Conservation (phyloP, 1,284 basidiomycete species). For the Coriolopsis trogii region DNA sequence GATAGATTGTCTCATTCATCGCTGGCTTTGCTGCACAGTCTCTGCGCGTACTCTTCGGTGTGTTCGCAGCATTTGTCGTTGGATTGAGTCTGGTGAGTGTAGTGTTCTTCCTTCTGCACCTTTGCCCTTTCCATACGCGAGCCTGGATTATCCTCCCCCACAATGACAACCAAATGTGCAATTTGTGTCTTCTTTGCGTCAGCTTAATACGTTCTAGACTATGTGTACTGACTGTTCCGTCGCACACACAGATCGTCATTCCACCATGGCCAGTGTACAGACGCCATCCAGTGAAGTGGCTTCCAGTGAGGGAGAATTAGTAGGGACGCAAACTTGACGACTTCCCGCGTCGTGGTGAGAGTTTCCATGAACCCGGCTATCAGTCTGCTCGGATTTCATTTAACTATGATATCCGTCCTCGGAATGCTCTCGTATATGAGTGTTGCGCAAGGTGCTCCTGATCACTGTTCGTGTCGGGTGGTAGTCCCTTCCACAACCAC, state of each 20-base stretch:
- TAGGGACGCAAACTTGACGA: too few relatives aligned
- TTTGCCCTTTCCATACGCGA: neutral
- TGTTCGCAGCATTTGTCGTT: slow-evolving; percentile 50
- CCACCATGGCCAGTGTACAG: slow-evolving; percentile 75
- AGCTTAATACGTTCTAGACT: neutral
- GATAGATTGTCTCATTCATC: slow-evolving; percentile 64
- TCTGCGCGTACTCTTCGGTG: slow-evolving; percentile 57
- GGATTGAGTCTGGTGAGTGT: slow-evolving; percentile 55
- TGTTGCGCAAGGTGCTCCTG: too few relatives aligned
- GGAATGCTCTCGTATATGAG: too few relatives aligned
- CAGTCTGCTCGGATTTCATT: too few relatives aligned
- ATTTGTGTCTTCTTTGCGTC: neutral
- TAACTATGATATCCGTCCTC: too few relatives aligned
- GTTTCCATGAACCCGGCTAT: too few relatives aligned
- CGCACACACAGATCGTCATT: slow-evolving; percentile 49
- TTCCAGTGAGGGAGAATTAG: slow-evolving; percentile 40
- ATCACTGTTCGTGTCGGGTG: too few relatives aligned
- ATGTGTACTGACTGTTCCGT: neutral
- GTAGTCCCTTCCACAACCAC: too few relatives aligned
- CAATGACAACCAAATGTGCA: too few relatives aligned
- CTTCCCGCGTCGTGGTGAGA: neutral
- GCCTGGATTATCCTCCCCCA: too few relatives aligned
- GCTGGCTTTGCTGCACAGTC: slow-evolving; percentile 64
- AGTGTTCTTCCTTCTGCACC: slow-evolving; percentile 29
- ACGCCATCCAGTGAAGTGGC: slow-evolving; percentile 65